These are phyloP conservation scores for Lathyrus aphaca DNA, from an alignment of 306 rosid genomes.

Conservation along the genomic window DNA sequence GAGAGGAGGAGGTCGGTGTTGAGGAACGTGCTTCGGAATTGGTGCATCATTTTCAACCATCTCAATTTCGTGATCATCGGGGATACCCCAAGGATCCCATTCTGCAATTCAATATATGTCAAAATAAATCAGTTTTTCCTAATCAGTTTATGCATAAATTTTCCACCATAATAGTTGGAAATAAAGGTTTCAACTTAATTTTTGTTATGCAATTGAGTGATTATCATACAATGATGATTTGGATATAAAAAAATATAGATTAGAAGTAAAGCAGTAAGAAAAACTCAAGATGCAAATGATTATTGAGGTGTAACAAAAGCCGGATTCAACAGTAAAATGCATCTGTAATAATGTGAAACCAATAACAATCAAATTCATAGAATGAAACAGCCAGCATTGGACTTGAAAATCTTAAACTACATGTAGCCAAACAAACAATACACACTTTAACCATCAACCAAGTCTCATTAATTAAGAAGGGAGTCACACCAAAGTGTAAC, in stretches of 20 bases:
- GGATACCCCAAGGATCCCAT: slow-evolving; percentile 95
- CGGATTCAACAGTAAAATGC: neutral
- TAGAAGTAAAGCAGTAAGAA: neutral
- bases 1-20: slow-evolving; percentile 84
- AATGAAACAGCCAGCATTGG: neutral
- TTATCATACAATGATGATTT: too few relatives aligned
- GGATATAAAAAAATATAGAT: too few relatives aligned
- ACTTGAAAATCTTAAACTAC: neutral
- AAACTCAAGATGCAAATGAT: neutral
- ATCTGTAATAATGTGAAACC: slow-evolving; percentile 1
- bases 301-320: neutral
- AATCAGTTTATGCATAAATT: neutral
- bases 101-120: slow-evolving; percentile 53
- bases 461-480: neutral
- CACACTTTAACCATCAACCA: neutral
- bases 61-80: slow-evolving; percentile 82
- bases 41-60: slow-evolving; percentile 89
- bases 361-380: neutral
- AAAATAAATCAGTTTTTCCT: neutral
- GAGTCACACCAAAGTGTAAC: neutral
- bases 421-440: neutral
- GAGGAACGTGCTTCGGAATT: slow-evolving; percentile 83
- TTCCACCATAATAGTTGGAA: neutral
- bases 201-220: neutral
- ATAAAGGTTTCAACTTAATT: neutral